phyloP scores from a whole-genome alignment of 129 eudicot genomes.

The Lactuca saligna region DNA sequence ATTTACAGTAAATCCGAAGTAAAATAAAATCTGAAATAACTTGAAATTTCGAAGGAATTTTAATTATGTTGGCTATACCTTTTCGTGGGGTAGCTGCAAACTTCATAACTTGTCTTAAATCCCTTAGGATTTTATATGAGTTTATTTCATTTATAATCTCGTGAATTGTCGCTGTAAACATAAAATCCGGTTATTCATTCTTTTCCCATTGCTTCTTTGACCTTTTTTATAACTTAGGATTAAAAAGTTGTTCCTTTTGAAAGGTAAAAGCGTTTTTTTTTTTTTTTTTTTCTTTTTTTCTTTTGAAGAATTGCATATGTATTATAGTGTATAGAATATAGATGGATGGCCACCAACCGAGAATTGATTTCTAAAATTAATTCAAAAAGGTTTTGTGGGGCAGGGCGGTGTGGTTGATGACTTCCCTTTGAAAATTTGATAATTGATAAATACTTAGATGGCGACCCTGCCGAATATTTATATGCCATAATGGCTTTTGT shows the following conservation, averaged over 20 bases:
- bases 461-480: conserved; percentile 24
- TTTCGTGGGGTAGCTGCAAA: background rate
- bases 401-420: conserved; percentile 16
- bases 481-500: conserved; percentile 16
- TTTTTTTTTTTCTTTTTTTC: background rate
- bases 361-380: conserved; percentile 11
- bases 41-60: no score
- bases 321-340: no score
- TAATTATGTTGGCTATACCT: background rate
- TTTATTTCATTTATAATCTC: background rate
- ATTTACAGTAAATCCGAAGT: no score
- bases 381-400: conserved; percentile 13
- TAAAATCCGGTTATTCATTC: no score
- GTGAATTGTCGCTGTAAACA: no score
- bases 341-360: background rate
- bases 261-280: background rate
- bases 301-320: background rate
- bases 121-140: background rate
- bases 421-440: background rate
- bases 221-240: background rate
- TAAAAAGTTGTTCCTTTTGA: background rate
- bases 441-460: background rate
- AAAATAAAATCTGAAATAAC: no score
- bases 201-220: no score
- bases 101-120: no score